Conservation (phyloP, 257 asterid genomes). For the Fraxinus anomala region DNA sequence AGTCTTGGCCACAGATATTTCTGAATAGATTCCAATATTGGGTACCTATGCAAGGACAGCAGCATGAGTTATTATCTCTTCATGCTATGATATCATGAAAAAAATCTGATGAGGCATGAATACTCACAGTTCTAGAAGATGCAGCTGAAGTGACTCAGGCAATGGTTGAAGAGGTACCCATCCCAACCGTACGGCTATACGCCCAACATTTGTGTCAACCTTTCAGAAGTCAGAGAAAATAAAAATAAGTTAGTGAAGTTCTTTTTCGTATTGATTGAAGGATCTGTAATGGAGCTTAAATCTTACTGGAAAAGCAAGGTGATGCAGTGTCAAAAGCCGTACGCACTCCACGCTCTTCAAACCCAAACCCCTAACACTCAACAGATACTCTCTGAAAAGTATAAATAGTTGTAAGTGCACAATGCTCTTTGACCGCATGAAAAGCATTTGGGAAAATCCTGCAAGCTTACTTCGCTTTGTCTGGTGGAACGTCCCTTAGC, state of each 20-base stretch:
- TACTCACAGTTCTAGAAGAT: conserved; percentile 90
- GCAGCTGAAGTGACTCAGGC: conserved; percentile 97
- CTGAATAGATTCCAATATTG: conserved; percentile 64
- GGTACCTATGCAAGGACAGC: conserved; percentile 55
- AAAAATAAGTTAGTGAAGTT: conserved; percentile 29
- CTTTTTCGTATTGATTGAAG: neutral
- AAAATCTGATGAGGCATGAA: conserved; percentile 19
- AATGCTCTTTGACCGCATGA: neutral
- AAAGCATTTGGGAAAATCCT: conserved; percentile 2
- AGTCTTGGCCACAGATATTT: conserved; percentile 77
- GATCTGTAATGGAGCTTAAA: neutral
- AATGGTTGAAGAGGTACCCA: conserved; percentile 78
- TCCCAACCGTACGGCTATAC: conserved; percentile 97
- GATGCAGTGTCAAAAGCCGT: conserved; percentile 30
- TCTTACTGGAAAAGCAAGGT: neutral
- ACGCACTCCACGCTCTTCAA: conserved; percentile 95
- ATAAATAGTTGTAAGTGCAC: conserved; percentile 19
- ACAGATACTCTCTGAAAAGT: conserved; percentile 76
- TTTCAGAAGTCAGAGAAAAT: conserved; percentile 35
- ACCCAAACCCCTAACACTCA: conserved; percentile 93
- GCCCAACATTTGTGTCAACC: conserved; percentile 99
- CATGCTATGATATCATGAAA: conserved; percentile 24
- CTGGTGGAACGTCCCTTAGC: conserved; percentile 94
- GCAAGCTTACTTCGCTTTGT: conserved; percentile 77
- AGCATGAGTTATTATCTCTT: conserved; percentile 25